Percentiles rank a stretch among this genome's conserved stretches.
Evolutionary conservation across 2,329 filamentous ascomycete species (phyloP).

Genomic region (Stromatinia cepivora): DNA sequence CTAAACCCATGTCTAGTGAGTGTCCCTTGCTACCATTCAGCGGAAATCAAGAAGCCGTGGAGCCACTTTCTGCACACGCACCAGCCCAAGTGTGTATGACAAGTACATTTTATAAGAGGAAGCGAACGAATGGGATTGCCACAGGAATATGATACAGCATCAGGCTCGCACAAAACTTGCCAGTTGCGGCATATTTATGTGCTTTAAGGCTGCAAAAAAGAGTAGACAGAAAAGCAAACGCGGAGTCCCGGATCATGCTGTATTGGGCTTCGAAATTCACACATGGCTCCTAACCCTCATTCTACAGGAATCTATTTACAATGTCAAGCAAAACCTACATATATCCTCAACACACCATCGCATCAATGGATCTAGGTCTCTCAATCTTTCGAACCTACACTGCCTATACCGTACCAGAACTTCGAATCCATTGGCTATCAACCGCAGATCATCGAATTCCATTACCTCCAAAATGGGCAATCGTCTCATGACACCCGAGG

Average conservation of each 20-base stretch:
- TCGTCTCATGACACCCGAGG: constrained; percentile 2
- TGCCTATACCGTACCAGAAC: background rate
- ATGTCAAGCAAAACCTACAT: background rate
- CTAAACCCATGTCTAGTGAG: background rate
- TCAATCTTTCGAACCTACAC: background rate
- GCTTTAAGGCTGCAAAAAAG: background rate
- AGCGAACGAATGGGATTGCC: constrained; percentile 2
- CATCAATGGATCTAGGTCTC: background rate
- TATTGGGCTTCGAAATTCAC: background rate
- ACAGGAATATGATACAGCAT: background rate
- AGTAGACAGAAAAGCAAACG: background rate
- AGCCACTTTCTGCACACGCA: background rate
- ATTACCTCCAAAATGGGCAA: constrained; percentile 3
- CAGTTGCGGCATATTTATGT: background rate
- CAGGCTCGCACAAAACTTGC: background rate
- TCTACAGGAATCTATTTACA: background rate
- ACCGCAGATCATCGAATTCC: background rate
- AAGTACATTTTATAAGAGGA: background rate
- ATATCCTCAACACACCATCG: background rate
- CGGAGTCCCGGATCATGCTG: background rate
- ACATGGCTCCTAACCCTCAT: background rate
- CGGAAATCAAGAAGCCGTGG: background rate
- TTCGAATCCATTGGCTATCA: background rate
- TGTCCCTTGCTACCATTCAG: background rate
- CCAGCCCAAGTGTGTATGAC: constrained; percentile 8